These are phyloP conservation scores for Glonium stellatum DNA, from an alignment of 495 filamentous ascomycete species.

Conservation along the genomic window DNA sequence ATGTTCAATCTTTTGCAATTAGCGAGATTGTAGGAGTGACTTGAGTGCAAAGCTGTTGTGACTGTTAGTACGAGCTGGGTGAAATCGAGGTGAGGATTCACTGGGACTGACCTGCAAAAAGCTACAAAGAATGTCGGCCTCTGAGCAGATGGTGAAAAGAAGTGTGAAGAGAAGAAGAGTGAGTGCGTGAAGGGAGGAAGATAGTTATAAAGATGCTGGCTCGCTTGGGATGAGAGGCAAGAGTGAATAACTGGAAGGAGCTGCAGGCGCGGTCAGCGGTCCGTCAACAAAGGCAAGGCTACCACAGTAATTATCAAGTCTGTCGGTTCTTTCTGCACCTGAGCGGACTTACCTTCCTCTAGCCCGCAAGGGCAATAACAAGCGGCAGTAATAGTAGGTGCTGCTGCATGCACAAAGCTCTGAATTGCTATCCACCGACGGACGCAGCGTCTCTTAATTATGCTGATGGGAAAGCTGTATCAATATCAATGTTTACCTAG, in stretches of 20 bases:
- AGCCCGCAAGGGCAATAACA: not conserved
- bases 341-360: not conserved
- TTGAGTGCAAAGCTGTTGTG: constrained; percentile 22
- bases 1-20: constrained; percentile 26
- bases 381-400: not conserved
- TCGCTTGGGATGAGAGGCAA: constrained; percentile 1
- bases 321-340: not conserved
- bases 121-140: constrained; percentile 33
- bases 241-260: constrained; percentile 12
- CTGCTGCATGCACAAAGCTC: not conserved
- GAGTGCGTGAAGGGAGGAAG: constrained; percentile 14
- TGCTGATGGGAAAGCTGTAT: constrained; percentile 24
- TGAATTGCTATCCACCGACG: not conserved
- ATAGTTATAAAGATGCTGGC: constrained; percentile 2
- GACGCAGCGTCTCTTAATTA: constrained; percentile 12
- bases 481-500: constrained; percentile 25
- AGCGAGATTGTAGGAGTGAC: constrained; percentile 14
- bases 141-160: constrained; percentile 26
- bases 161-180: constrained; percentile 9
- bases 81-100: not conserved
- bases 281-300: not conserved
- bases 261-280: not conserved
- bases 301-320: not conserved
- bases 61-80: constrained; percentile 1
- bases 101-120: constrained; percentile 24